Base-by-base conservation (phyloP, 2,329 filamentous ascomycete genomes). In the Curvularia verruculosa region DNA sequence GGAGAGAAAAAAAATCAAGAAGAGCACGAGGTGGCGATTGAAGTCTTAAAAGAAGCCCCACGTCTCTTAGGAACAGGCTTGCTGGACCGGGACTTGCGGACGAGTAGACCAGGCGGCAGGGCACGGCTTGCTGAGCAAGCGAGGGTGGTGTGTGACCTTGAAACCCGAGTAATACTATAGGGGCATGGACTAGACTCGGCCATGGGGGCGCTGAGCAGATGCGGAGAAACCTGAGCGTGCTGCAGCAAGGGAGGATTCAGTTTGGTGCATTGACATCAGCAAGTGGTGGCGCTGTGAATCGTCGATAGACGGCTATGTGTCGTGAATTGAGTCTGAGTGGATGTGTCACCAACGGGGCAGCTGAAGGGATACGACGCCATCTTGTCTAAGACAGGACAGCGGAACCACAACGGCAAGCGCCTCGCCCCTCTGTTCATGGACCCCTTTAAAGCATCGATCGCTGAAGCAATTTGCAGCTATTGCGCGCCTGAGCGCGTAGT, bases 1-100 rank as follows among this genome's bases (percentile, higher is more conserved):
- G 7, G 10, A 9, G n/a, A 45, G n/a, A 31, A 46, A 46, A 31
- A 34, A 46, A 23, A 3, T 28, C 9, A 28, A 9, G 50, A 56
- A 50, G 58, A 49, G 64, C 55, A 56, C 60, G 44, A 52, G 52
- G 59, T 46, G 54, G 59, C 36, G 54, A 44, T 47, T 23, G 52
- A 44, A 29, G 18, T 29, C 23, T 45, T 54, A 58, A 59, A 58
- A 56, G 52, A 56, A 45, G 56, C 58, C 61, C 63, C 54, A 59
- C 55, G 40, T 9, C 26, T 48, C 39, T 45, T 45, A 56, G 13
- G 29, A 21, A 41, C 52, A 50, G 10, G 5, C 54, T 52, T 51
- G 49, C 34, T 56, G 56, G 65, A 62, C 59, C 59, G 59, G 61
- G 53, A 52, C 59, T 59, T 61, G 51, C 57, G 49, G 58, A 59